Conservation (phyloP, 2,329 filamentous ascomycete genomes). For the Colletotrichum shisoi region DNA sequence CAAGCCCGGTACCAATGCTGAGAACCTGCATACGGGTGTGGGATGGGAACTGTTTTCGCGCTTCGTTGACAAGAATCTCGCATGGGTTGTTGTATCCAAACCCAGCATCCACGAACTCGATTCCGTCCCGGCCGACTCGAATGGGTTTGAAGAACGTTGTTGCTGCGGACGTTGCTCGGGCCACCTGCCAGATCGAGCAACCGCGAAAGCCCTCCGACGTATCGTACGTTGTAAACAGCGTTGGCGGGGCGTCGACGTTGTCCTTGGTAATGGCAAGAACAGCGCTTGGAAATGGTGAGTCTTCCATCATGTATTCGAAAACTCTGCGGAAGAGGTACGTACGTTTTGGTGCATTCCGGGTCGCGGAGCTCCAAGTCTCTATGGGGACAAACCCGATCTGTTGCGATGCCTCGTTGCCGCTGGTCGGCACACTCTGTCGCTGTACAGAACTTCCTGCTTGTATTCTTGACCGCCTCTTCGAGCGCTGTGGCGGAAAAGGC, state of each 20-base stretch:
- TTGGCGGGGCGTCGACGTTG: conserved; percentile 43
- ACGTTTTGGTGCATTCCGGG: conserved; percentile 30
- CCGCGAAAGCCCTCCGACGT: conserved; percentile 35
- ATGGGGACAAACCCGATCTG: conserved; percentile 38
- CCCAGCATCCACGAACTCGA: conserved; percentile 46
- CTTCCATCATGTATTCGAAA: not conserved
- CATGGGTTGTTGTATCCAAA: conserved; percentile 49
- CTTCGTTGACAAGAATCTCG: conserved; percentile 45
- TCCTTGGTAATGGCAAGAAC: conserved; percentile 45
- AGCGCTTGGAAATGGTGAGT: conserved; percentile 33
- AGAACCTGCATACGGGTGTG: conserved; percentile 36
- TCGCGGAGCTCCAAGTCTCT: conserved; percentile 41
- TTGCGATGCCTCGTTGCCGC: conserved; percentile 7
- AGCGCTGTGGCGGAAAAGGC: conserved; percentile 43
- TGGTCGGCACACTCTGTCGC: conserved; percentile 31
- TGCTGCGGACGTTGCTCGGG: conserved; percentile 40
- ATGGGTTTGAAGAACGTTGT: conserved; percentile 43
- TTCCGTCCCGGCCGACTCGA: conserved; percentile 42
- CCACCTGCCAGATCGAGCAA: conserved; percentile 41
- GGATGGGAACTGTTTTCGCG: conserved; percentile 40
- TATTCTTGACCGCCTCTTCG: conserved; percentile 42
- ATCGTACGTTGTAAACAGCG: conserved; percentile 45
- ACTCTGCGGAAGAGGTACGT: not conserved
- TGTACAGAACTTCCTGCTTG: conserved; percentile 38
- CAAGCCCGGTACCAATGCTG: conserved; percentile 45